These are phyloP conservation scores for Ligustrum vulgare DNA, from an alignment of 257 asterid species.

Conservation along the genomic window DNA sequence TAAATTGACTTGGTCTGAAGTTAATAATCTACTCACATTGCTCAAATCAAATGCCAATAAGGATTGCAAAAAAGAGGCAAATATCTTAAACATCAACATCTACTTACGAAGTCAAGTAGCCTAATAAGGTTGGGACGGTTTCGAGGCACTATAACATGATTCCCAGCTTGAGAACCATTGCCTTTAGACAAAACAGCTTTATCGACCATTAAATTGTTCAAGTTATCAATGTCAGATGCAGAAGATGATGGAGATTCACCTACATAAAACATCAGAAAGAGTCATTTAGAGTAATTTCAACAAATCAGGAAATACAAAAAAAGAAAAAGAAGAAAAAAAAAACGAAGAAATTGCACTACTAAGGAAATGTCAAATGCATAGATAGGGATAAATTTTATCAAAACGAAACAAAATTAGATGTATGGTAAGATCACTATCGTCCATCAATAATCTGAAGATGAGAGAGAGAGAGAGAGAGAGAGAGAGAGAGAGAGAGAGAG, in stretches of 20 bases:
- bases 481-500: not conserved
- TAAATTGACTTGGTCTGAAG: slow-evolving; percentile 3
- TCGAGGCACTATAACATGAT: slow-evolving; percentile 57
- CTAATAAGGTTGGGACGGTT: slow-evolving; percentile 61
- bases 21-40: not conserved
- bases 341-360: not conserved
- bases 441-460: not conserved
- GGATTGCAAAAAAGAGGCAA: slow-evolving; percentile 17
- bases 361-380: not conserved
- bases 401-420: not conserved
- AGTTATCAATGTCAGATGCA: slow-evolving; percentile 90
- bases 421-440: not conserved
- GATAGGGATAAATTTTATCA: not conserved
- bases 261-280: slow-evolving; percentile 34
- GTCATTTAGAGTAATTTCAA: slow-evolving; percentile 12
- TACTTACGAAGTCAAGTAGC: slow-evolving; percentile 89
- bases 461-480: not conserved
- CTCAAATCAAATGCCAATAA: slow-evolving; percentile 2
- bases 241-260: slow-evolving; percentile 98
- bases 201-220: slow-evolving; percentile 61
- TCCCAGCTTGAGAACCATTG: slow-evolving; percentile 55
- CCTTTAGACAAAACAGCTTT: slow-evolving; percentile 58
- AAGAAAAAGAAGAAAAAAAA: not conserved
- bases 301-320: not conserved
- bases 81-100: slow-evolving; percentile 4